A percentile compares a stretch with the other conserved stretches of the same genome.
phyloP scores from a whole-genome alignment of 129 eudicot genomes.

The Chrysanthemum makinoi region DNA sequence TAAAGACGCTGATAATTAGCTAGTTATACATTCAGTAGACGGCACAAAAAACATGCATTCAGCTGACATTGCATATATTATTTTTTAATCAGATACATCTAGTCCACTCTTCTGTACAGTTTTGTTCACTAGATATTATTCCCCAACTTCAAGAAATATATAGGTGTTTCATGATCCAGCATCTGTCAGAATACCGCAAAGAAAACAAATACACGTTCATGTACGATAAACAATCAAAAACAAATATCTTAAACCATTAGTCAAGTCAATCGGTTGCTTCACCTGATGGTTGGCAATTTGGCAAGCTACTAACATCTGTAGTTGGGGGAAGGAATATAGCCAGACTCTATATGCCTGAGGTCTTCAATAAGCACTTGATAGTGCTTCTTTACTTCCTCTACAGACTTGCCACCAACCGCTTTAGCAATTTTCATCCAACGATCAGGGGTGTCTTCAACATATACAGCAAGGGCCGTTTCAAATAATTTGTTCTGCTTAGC shows the following conservation, averaged over 20 bases:
- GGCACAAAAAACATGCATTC: no score
- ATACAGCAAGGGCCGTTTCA: conserved; percentile 63
- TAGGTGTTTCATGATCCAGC: conserved; percentile 5
- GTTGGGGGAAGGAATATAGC: conserved; percentile 56
- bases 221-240: neutral
- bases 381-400: conserved; percentile 73
- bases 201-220: neutral
- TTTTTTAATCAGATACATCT: conserved; percentile 8
- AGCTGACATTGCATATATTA: no score
- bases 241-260: neutral
- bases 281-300: conserved; percentile 17
- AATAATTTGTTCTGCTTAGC: conserved; percentile 63
- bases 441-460: conserved; percentile 68
- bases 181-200: neutral
- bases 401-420: conserved; percentile 67
- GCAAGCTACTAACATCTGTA: conserved; percentile 26
- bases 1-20: no score
- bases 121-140: conserved; percentile 5
- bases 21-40: no score
- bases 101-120: conserved; percentile 8
- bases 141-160: neutral
- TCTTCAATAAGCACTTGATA: conserved; percentile 66
- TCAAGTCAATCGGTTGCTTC: neutral
- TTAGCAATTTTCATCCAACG: conserved; percentile 68
- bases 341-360: conserved; percentile 61